Conservation (phyloP, 176 grass and related monocot species). For the Avena atlantica region DNA sequence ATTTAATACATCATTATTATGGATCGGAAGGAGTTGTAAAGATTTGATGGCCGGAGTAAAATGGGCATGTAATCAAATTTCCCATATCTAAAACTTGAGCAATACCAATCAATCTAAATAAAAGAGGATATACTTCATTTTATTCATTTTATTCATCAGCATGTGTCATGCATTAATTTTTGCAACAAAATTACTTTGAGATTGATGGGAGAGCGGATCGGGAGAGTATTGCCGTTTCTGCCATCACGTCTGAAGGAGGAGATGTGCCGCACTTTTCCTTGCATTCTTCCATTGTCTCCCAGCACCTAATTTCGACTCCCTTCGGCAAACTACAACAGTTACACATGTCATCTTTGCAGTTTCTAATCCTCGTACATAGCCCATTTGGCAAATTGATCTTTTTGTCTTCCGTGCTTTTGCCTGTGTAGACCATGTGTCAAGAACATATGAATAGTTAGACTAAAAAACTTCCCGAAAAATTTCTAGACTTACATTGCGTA, state of each 20-base stretch:
- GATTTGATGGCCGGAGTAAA: too few relatives aligned
- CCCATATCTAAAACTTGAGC: too few relatives aligned
- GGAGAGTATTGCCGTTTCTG: background rate
- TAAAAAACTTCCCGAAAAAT: too few relatives aligned
- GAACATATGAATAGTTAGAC: background rate
- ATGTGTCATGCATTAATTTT: background rate
- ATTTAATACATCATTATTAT: too few relatives aligned
- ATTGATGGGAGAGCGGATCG: background rate
- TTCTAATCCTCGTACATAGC: background rate
- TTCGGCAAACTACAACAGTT: background rate
- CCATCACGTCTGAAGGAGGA: background rate
- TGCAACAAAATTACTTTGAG: background rate
- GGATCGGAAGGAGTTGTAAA: too few relatives aligned
- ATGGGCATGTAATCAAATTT: too few relatives aligned
- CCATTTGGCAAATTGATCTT: background rate
- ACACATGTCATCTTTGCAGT: background rate
- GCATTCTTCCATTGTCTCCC: background rate
- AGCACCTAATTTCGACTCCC: background rate
- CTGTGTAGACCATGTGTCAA: background rate
- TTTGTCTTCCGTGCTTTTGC: background rate
- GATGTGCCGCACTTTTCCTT: background rate
- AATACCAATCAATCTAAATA: too few relatives aligned
- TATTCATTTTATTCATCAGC: background rate
- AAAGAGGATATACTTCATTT: background rate
- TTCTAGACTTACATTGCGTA: background rate